Conservation (phyloP, 345 rosid species). For the Pseudoturritis turrita region DNA sequence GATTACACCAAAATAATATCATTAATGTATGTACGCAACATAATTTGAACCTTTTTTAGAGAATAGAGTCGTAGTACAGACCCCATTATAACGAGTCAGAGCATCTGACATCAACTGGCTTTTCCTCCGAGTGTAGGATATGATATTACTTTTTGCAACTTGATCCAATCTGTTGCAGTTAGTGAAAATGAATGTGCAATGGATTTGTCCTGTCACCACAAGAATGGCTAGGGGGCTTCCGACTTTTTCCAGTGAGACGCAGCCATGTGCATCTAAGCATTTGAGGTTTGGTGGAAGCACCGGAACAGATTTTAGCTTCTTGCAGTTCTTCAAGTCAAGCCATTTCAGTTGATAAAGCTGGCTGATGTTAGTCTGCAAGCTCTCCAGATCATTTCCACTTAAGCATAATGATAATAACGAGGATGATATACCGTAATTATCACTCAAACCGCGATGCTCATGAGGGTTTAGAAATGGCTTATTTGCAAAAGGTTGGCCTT, state of each 20-base stretch:
- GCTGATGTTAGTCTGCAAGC: not conserved
- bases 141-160: not conserved
- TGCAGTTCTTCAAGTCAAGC: constrained; percentile 8
- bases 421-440: not conserved
- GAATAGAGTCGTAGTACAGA: not conserved
- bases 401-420: not conserved
- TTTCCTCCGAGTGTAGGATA: not conserved
- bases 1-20: not conserved
- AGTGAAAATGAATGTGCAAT: not conserved
- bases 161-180: constrained; percentile 6
- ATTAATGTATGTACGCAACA: not conserved
- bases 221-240: not conserved
- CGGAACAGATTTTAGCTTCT: not conserved
- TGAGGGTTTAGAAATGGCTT: not conserved
- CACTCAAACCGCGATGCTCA: not conserved
- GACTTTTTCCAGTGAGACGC: not conserved
- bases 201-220: not conserved
- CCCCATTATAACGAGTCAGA: not conserved
- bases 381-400: not conserved
- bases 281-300: constrained; percentile 16
- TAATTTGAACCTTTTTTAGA: not conserved
- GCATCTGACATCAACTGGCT: not conserved
- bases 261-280: constrained; percentile 12
- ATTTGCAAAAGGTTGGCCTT: not conserved
- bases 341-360: not conserved